Evolutionary conservation across 768 basidiomycete species (phyloP).

Genomic region (Phanerodontia chrysosporium): DNA sequence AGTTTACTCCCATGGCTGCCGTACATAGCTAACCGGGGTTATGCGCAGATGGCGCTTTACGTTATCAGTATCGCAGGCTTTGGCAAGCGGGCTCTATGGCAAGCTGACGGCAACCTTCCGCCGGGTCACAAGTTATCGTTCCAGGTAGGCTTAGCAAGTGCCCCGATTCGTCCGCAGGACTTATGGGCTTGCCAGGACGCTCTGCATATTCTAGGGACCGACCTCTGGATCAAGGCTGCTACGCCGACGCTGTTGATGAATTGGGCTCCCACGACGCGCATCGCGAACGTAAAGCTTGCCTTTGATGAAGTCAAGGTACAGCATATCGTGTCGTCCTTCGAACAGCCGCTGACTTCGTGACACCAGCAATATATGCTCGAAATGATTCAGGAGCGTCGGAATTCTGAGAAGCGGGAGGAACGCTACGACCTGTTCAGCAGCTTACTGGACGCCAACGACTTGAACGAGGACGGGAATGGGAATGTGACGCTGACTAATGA

Average conservation of each 20-base stretch:
- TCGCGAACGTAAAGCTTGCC: constrained; percentile 21
- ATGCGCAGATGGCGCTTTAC: constrained; percentile 49
- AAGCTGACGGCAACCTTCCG: constrained; percentile 35
- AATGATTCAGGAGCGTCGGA: constrained; percentile 46
- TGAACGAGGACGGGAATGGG: constrained; percentile 22
- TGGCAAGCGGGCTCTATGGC: constrained; percentile 47
- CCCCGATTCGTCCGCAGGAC: too few relatives aligned
- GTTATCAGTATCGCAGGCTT: constrained; percentile 56
- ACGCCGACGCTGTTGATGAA: constrained; percentile 22
- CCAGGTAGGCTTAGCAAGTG: constrained; percentile 12
- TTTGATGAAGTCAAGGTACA: constrained; percentile 27
- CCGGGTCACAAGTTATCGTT: constrained; percentile 35
- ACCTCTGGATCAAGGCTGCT: constrained; percentile 23
- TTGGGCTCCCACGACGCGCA: constrained; percentile 15
- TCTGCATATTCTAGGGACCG: constrained; percentile 24
- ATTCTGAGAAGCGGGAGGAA: constrained; percentile 32
- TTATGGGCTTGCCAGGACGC: constrained; percentile 14
- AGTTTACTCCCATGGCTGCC: too few relatives aligned
- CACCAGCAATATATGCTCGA: constrained; percentile 44
- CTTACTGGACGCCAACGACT: constrained; percentile 46
- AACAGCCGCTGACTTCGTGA: background rate
- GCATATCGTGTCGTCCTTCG: background rate
- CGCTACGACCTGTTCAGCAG: constrained; percentile 50
- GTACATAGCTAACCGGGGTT: too few relatives aligned
- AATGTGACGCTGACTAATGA: constrained; percentile 34